Base-by-base conservation (phyloP, 805 yeast species). In the Sugiyamaella qingdaonensis region DNA sequence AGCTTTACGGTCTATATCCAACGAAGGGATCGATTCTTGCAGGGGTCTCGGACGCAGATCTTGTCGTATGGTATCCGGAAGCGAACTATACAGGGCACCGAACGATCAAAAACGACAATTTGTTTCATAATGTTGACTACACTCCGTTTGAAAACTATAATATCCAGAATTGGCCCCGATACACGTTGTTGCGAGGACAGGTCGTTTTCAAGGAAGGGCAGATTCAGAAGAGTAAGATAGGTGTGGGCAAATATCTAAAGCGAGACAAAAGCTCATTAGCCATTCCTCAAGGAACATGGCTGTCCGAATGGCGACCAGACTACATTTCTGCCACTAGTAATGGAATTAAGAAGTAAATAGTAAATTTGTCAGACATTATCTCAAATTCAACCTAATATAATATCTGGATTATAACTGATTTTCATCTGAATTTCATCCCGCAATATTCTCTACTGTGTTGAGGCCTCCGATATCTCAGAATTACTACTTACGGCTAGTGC, bases 1-100 rank as follows among this genome's bases (percentile, higher is more conserved):
- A 71, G 52, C 49, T 74, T 11, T 73, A 73, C 48, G 78, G 78
- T 10, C 46, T 73, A 31, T 61, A 64, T 37, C 68, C 68, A 14
- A 57, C 49, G 36, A 74, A 74, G 53, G 78, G 78, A 2, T 60
- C 71, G 3, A 64, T 74, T 35, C 16, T 46, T 10, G 49, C 53
- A 9, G 53, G 53, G 8, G 34, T 44, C 33, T 66, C 66, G 16
- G 78, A 74, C 63, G 78, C 78, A 7, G 78, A 74, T 56, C 37
- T 74, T 16, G 71, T 70, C 2, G 64, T 74, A 19, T 74, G 78
- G 78, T 72, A 74, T 58, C 75, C 76, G n/a, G 19, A 51, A 4
- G 48, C 5, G 13, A 49, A 24, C 5, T 48, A 49, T 10, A 43
- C 46, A 4, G 58, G 62, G 48, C 65, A 61, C 9, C 37, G 62